phyloP scores from a whole-genome alignment of 2,329 filamentous ascomycete species.

The Neospermospora avenae region DNA sequence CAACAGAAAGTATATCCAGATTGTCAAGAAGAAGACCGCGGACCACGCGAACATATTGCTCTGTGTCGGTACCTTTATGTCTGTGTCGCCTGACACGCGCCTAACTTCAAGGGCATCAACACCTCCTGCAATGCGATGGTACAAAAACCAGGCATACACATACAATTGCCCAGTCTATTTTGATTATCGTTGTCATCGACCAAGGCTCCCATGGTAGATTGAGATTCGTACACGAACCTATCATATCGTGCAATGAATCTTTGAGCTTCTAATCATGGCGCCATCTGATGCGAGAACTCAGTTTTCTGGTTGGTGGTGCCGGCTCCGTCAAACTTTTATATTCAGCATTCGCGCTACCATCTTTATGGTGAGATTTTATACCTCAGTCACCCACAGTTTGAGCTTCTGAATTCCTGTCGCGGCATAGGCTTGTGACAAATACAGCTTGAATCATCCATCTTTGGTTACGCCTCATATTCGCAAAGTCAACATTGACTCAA shows the following conservation, averaged over 20 bases:
- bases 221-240: slow-evolving; percentile 27
- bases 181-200: slow-evolving; percentile 5
- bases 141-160: not conserved
- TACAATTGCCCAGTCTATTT: slow-evolving; percentile 9
- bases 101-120: not conserved
- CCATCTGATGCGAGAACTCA: slow-evolving; percentile 39
- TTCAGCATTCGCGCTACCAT: slow-evolving; percentile 24
- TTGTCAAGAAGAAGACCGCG: no score
- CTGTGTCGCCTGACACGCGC: not conserved
- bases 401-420: slow-evolving; percentile 3
- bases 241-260: slow-evolving; percentile 39
- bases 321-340: slow-evolving; percentile 38
- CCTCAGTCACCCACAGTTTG: slow-evolving; percentile 26
- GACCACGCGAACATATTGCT: no score
- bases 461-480: no score
- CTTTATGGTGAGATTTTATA: slow-evolving; percentile 6
- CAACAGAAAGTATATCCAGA: no score
- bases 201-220: slow-evolving; percentile 1
- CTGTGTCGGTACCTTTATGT: no score
- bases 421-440: slow-evolving; percentile 37
- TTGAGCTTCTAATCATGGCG: slow-evolving; percentile 42
- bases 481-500: no score
- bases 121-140: not conserved
- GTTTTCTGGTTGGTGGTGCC: slow-evolving; percentile 33
- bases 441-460: slow-evolving; percentile 40